These are phyloP conservation scores for Leccinum huronense DNA, from an alignment of 1,284 basidiomycete genomes.

Conservation along the genomic window DNA sequence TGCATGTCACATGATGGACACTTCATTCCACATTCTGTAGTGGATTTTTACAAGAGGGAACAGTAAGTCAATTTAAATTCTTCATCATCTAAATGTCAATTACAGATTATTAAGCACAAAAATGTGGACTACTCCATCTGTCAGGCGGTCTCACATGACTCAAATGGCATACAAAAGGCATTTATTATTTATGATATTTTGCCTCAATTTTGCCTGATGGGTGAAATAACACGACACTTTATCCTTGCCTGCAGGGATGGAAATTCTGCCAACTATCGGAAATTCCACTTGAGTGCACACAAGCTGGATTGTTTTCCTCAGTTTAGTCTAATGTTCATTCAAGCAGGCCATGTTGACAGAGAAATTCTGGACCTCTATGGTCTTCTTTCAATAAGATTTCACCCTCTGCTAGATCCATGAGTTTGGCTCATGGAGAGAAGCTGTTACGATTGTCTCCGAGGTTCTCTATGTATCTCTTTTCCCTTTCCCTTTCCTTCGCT, in stretches of 20 bases:
- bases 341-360: slow-evolving; percentile 13
- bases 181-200: slow-evolving; percentile 19
- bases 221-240: slow-evolving; percentile 2
- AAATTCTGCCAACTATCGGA: slow-evolving; percentile 14
- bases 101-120: slow-evolving; percentile 12
- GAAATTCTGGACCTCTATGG: slow-evolving; percentile 21
- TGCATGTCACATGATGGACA: slow-evolving; percentile 12
- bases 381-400: slow-evolving; percentile 20
- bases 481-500: too few species aligned
- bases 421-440: slow-evolving; percentile 13
- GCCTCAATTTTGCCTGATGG: slow-evolving; percentile 8
- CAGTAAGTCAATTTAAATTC: background rate
- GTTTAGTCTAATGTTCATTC: slow-evolving; percentile 10
- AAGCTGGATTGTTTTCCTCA: slow-evolving; percentile 13
- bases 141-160: slow-evolving; percentile 13
- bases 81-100: background rate
- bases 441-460: background rate
- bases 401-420: slow-evolving; percentile 17
- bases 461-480: too few species aligned
- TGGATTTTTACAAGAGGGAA: slow-evolving; percentile 24
- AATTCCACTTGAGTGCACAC: slow-evolving; percentile 17
- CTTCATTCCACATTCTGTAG: slow-evolving; percentile 16
- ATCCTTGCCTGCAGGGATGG: slow-evolving; percentile 1
- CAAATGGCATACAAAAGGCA: slow-evolving; percentile 3
- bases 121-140: slow-evolving; percentile 22